Percentiles rank a stretch among this genome's conserved stretches.
Conservation (phyloP, 2,329 filamentous ascomycete species). For the Cladosporium sp. region DNA sequence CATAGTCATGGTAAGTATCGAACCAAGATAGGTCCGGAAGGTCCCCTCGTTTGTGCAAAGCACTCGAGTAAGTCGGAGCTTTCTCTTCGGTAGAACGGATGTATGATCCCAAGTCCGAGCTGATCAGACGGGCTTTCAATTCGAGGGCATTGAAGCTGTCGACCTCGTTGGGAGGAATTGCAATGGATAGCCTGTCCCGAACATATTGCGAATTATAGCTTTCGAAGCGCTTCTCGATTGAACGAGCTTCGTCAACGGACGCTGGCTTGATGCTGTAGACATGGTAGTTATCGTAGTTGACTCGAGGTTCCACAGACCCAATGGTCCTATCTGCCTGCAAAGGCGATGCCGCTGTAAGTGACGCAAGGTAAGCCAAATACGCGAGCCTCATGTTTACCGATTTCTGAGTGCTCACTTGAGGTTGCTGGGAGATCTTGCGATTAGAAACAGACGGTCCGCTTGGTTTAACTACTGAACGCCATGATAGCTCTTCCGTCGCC, state of each 20-base stretch:
- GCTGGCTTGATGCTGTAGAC: slow-evolving; percentile 24
- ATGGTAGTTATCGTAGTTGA: slow-evolving; percentile 37
- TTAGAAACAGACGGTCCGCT: background rate
- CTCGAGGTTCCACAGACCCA: slow-evolving; percentile 9
- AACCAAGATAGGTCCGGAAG: slow-evolving; percentile 43
- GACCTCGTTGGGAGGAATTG: slow-evolving; percentile 4
- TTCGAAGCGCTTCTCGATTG: slow-evolving; percentile 29
- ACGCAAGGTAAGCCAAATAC: background rate
- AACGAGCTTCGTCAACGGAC: background rate
- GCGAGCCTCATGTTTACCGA: background rate
- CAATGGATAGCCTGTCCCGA: slow-evolving; percentile 22
- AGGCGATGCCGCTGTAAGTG: background rate
- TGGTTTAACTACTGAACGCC: background rate
- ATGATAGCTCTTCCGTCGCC: background rate
- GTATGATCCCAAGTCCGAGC: slow-evolving; percentile 39
- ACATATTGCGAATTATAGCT: slow-evolving; percentile 29
- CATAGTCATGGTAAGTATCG: slow-evolving; percentile 48
- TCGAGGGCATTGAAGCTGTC: slow-evolving; percentile 28
- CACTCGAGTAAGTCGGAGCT: slow-evolving; percentile 9
- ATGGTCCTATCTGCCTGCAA: background rate
- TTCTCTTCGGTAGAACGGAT: slow-evolving; percentile 24
- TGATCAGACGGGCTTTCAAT: slow-evolving; percentile 32
- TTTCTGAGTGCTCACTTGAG: background rate
- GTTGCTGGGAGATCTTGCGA: background rate
- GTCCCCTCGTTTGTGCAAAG: slow-evolving; percentile 4